Evolutionary conservation across 2,329 filamentous ascomycete genomes (phyloP).

Genomic region (Colletotrichum karsti): DNA sequence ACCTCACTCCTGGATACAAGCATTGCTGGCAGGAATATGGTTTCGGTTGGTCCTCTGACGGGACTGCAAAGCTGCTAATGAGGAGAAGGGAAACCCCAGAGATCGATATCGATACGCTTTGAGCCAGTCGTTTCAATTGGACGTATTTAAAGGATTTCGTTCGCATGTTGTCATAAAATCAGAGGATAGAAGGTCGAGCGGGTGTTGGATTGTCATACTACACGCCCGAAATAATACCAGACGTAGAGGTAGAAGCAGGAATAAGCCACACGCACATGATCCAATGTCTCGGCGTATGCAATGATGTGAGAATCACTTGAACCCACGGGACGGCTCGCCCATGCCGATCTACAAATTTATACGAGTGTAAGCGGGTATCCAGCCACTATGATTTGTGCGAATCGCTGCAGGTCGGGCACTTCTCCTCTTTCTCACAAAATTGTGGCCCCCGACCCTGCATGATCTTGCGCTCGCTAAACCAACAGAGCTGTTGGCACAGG

Average conservation of each 20-base stretch:
- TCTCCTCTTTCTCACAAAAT: background rate
- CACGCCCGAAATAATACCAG: too few species aligned
- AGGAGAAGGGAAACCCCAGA: slow-evolving; percentile 6
- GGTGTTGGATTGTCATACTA: too few species aligned
- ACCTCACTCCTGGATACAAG: slow-evolving; percentile 3
- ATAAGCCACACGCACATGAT: too few species aligned
- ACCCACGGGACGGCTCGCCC: background rate
- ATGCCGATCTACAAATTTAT: background rate
- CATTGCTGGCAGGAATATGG: background rate
- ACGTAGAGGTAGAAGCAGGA: too few species aligned
- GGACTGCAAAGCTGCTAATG: slow-evolving; percentile 10
- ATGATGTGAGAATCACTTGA: too few species aligned
- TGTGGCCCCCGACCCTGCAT: background rate
- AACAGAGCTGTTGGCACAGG: background rate
- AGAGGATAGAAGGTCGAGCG: too few species aligned
- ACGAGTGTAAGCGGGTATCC: background rate
- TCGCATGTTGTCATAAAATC: too few species aligned
- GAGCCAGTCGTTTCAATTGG: too few species aligned
- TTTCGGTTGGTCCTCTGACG: background rate
- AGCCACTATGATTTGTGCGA: background rate
- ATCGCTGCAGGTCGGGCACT: background rate
- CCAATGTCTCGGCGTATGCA: too few species aligned
- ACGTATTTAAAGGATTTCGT: too few species aligned
- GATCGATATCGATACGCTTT: slow-evolving; percentile 18
- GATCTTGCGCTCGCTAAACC: background rate